phyloP scores from a whole-genome alignment of 306 rosid species.

The Cyamopsis tetragonoloba region DNA sequence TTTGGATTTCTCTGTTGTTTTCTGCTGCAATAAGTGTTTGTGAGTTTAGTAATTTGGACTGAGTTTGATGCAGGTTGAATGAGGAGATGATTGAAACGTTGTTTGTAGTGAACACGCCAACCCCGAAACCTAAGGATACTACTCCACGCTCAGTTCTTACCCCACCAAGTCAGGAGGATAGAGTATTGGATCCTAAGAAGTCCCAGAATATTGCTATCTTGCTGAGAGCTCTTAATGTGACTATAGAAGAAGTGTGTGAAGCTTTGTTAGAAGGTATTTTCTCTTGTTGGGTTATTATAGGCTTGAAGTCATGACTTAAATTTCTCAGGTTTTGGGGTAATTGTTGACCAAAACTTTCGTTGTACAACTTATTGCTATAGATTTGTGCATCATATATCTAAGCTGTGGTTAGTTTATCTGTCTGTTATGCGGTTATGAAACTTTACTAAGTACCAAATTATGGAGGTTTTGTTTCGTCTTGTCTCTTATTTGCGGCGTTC shows the following conservation, averaged over 20 bases:
- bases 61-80: conserved; percentile 62
- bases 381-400: neutral
- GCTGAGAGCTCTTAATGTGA: conserved; percentile 83
- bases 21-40: conserved; percentile 20
- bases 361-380: neutral
- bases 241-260: conserved; percentile 92
- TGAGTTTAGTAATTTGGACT: conserved; percentile 15
- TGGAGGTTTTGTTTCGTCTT: neutral
- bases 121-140: conserved; percentile 43
- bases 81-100: conserved; percentile 94
- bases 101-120: conserved; percentile 62
- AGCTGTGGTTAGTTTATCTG: neutral
- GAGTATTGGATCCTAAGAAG: conserved; percentile 90
- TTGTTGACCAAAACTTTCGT: neutral
- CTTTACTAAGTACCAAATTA: neutral
- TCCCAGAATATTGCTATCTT: conserved; percentile 90
- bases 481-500: neutral
- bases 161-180: conserved; percentile 48
- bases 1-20: conserved; percentile 4
- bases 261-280: conserved; percentile 77
- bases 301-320: neutral
- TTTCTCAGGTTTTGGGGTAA: neutral
- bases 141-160: conserved; percentile 44
- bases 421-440: neutral
- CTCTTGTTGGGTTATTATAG: neutral